phyloP scores from a whole-genome alignment of 345 rosid species.

The Populus tremula region DNA sequence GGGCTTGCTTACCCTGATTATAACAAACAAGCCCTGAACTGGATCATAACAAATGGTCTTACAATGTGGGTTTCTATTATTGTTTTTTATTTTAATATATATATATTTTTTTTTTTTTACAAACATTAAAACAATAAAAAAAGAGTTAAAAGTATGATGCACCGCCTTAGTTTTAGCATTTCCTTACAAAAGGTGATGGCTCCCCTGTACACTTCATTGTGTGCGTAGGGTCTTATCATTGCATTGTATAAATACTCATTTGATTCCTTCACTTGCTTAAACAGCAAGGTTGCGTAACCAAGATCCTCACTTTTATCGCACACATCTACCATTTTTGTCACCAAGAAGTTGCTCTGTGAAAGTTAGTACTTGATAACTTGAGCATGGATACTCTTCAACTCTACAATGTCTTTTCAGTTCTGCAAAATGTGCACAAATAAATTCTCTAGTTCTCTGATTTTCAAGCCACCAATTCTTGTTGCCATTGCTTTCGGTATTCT shows the following conservation, averaged over 20 bases:
- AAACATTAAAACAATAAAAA: no score
- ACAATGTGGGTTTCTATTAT: no score
- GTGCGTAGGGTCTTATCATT: conserved; percentile 47
- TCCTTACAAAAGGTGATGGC: conserved; percentile 36
- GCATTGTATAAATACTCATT: conserved; percentile 54
- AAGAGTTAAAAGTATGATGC: no score
- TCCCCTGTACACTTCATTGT: conserved; percentile 26
- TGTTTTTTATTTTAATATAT: no score
- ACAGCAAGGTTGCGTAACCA: conserved; percentile 42
- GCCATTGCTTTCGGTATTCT: conserved; percentile 2
- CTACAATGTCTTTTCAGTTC: conserved; percentile 23
- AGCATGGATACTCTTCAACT: conserved; percentile 48
- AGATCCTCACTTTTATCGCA: conserved; percentile 41
- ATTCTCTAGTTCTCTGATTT: conserved; percentile 44
- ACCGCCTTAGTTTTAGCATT: conserved; percentile 16
- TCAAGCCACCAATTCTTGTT: conserved; percentile 11
- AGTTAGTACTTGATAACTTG: conserved; percentile 38
- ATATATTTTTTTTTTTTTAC: no score
- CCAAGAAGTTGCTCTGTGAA: conserved; percentile 47
- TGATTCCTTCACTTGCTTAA: conserved; percentile 38
- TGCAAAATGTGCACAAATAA: conserved; percentile 38
- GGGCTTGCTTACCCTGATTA: conserved; percentile 42
- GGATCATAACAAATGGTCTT: conserved; percentile 40
- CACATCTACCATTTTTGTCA: conserved; percentile 51
- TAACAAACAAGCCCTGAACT: conserved; percentile 38